These are phyloP conservation scores for Pythium aquatile DNA, from an alignment of 352 stramenopile genomes.

Conservation along the genomic window DNA sequence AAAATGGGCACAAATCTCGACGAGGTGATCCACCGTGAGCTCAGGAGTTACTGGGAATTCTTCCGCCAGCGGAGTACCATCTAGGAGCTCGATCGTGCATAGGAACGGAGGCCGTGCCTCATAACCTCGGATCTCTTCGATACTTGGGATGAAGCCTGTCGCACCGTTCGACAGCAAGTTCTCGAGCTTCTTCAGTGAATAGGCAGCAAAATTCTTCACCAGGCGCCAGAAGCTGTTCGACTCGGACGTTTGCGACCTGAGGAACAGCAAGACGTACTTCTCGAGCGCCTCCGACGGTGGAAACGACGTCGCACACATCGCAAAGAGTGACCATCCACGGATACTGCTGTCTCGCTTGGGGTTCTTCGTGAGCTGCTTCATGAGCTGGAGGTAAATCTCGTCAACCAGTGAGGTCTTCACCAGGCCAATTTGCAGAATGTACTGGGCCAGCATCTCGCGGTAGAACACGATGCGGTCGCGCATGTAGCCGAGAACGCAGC, in stretches of 20 bases:
- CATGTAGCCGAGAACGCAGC: conserved; percentile 94
- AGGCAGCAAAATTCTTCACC: conserved; percentile 88
- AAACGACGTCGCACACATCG: conserved; percentile 92
- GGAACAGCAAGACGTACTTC: conserved; percentile 90
- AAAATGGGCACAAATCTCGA: conserved; percentile 93
- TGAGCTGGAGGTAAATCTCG: conserved; percentile 92
- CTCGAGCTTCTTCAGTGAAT: conserved; percentile 91
- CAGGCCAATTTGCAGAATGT: conserved; percentile 91
- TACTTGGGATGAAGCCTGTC: conserved; percentile 92
- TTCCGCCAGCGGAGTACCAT: conserved; percentile 89
- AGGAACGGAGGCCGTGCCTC: conserved; percentile 93
- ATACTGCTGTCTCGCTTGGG: conserved; percentile 89
- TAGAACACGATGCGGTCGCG: conserved; percentile 93
- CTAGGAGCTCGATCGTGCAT: conserved; percentile 91
- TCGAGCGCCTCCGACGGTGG: conserved; percentile 85
- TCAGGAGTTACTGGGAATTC: conserved; percentile 92
- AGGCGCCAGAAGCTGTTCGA: conserved; percentile 76
- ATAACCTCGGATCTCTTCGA: conserved; percentile 93
- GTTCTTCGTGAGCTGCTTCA: conserved; percentile 94
- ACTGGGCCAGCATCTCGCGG: conserved; percentile 92
- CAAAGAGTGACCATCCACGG: conserved; percentile 92
- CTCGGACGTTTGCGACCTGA: conserved; percentile 75
- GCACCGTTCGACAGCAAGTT: conserved; percentile 84
- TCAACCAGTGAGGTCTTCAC: conserved; percentile 87
- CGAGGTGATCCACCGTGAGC: conserved; percentile 86